phyloP scores from a whole-genome alignment of 768 basidiomycete species.

The Gautieria morchelliformis region DNA sequence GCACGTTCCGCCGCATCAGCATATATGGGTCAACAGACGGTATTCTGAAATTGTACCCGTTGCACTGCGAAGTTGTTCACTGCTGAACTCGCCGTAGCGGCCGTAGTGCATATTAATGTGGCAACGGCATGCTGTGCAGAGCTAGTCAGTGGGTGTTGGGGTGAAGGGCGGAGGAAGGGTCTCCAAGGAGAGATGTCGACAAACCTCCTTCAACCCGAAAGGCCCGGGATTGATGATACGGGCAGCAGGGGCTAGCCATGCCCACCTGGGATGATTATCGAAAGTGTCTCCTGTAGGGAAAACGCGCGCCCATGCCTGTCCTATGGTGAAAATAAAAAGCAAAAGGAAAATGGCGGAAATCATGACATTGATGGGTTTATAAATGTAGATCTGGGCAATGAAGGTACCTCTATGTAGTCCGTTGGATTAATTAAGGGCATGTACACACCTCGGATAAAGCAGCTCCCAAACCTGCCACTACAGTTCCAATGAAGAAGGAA shows the following conservation, averaged over 20 bases:
- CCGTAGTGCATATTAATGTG: conserved; percentile 47
- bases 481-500: conserved; percentile 44
- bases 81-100: conserved; percentile 41
- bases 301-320: conserved; percentile 35
- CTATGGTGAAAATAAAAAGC: conserved; percentile 42
- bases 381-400: conserved; percentile 39
- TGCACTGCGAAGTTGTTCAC: conserved; percentile 57
- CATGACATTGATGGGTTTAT: conserved; percentile 44
- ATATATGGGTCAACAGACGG: background rate
- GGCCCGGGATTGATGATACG: conserved; percentile 47
- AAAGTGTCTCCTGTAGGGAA: conserved; percentile 17
- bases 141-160: background rate
- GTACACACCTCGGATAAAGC: conserved; percentile 42
- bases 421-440: background rate
- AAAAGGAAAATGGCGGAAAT: conserved; percentile 51
- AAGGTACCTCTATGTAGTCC: background rate
- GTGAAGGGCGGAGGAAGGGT: background rate
- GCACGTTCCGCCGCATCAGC: background rate
- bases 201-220: conserved; percentile 51
- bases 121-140: conserved; percentile 43
- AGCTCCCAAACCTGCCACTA: conserved; percentile 50
- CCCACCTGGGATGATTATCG: conserved; percentile 32
- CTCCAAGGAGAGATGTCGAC: conserved; percentile 5
- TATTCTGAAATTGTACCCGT: conserved; percentile 25
- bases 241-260: conserved; percentile 29